Percentiles rank a stretch among this genome's conserved stretches.
phyloP scores from a whole-genome alignment of 1,284 basidiomycete species.

The Ceratobasidium theobromae region DNA sequence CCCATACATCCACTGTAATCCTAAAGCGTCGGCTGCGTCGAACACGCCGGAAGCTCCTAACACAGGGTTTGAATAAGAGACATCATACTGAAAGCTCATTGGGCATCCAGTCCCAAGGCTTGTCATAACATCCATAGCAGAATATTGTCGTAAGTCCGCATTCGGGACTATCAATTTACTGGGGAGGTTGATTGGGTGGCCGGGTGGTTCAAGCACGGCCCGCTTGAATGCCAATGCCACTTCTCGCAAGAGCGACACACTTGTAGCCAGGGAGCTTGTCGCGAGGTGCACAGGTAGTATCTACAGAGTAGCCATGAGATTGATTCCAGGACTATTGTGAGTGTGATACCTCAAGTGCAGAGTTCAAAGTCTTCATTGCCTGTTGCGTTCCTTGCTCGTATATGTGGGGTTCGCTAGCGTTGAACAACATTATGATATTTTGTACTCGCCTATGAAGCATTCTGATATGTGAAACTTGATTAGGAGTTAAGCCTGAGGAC shows the following conservation, averaged over 20 bases:
- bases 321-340: not conserved
- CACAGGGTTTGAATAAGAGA: not conserved
- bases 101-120: constrained; percentile 9
- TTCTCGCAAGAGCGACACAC: not conserved
- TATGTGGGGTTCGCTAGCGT: constrained; percentile 18
- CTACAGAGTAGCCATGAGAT: not conserved
- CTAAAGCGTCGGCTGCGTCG: not conserved
- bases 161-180: constrained; percentile 1
- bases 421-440: not conserved
- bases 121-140: constrained; percentile 14
- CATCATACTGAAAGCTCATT: constrained; percentile 17
- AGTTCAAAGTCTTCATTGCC: constrained; percentile 1
- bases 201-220: constrained; percentile 4
- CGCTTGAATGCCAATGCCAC: constrained; percentile 1
- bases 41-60: not conserved
- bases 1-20: constrained; percentile 15
- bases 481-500: not conserved
- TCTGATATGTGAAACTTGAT: constrained; percentile 8
- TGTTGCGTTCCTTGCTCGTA: constrained; percentile 13
- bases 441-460: constrained; percentile 10
- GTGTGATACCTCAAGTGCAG: constrained; percentile 1
- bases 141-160: constrained; percentile 1
- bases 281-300: constrained; percentile 2
- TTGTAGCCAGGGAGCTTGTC: not conserved
- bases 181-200: constrained; percentile 16